These are phyloP conservation scores for Gentiana macrophylla DNA, from an alignment of 257 asterid species.

Conservation along the genomic window DNA sequence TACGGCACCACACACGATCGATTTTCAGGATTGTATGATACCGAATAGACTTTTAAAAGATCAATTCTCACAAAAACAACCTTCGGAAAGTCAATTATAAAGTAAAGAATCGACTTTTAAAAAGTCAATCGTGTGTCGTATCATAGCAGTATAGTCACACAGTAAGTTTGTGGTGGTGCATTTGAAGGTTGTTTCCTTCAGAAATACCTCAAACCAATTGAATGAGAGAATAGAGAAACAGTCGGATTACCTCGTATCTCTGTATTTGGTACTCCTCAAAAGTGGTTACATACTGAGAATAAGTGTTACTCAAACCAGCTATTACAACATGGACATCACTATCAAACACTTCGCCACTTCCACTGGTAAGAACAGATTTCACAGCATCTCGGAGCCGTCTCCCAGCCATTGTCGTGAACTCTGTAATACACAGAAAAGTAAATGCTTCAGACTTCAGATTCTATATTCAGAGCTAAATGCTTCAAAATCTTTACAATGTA, in stretches of 20 bases:
- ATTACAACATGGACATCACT: constrained; percentile 65
- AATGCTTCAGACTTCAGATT: background rate
- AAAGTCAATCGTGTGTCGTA: too few relatives aligned
- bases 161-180: too few relatives aligned
- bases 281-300: constrained; percentile 82
- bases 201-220: too few relatives aligned
- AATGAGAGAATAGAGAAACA: background rate
- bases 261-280: constrained; percentile 80
- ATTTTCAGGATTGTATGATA: too few relatives aligned
- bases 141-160: too few relatives aligned
- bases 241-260: constrained; percentile 79
- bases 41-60: too few relatives aligned
- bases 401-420: constrained; percentile 95
- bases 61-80: too few relatives aligned
- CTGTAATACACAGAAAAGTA: constrained; percentile 19
- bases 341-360: constrained; percentile 34
- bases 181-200: too few relatives aligned
- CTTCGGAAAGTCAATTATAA: too few relatives aligned
- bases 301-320: constrained; percentile 88
- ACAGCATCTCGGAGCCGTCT: constrained; percentile 92
- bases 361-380: constrained; percentile 37
- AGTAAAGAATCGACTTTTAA: too few relatives aligned
- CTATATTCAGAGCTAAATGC: background rate
- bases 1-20: too few relatives aligned
- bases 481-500: background rate